Base-by-base conservation (phyloP, 129 eudicot species). In the Logfia minima region DNA sequence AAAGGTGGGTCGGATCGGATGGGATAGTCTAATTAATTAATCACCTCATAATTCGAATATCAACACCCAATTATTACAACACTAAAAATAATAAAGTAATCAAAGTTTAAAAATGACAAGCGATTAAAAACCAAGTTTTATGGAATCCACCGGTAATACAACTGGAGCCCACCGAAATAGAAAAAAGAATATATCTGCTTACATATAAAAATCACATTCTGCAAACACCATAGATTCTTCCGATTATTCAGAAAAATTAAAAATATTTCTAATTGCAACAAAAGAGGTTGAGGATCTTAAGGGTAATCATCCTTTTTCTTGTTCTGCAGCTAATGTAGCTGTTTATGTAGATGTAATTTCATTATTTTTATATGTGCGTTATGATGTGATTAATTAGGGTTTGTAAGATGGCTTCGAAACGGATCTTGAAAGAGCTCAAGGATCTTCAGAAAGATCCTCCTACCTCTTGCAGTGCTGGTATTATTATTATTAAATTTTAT, bases 371-470 rank as follows among this genome's bases (percentile, higher is more conserved):
- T 17, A 34, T 29, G 6, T 8, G 52, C 5, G 5, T 62, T 70
- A 17, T 78, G 18, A 78, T 78, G 39, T 77, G 79, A 66, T 75
- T 75, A 81, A 66, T 72, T 78, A 68, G 85, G 85, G 83, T 83
- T 88, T 80, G 66, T 51, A 39, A 26, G 79, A 89, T 89, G 94
- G 94, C 94, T 37, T 89, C 94, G 22, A 89, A 89, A 86, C 78
- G 94, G 82, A 89, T 89, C 80, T 75, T 86, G 85, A 88, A 86
- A 72, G 90, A 88, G 83, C 88, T 86, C 80, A 88, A 85, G 85
- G 88, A 88, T 89, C 90, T 89, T 66, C 90, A 89, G 85, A 89
- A 82, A 62, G 91, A 89, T 86, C 91, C 91, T 83, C 90, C 95
- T 59, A 85, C 90, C 85, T 89, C 91, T 76, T 87, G 91, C 85